Evolutionary conservation across 106 monocot genomes (phyloP).

Genomic region (Gastrodia elata): DNA sequence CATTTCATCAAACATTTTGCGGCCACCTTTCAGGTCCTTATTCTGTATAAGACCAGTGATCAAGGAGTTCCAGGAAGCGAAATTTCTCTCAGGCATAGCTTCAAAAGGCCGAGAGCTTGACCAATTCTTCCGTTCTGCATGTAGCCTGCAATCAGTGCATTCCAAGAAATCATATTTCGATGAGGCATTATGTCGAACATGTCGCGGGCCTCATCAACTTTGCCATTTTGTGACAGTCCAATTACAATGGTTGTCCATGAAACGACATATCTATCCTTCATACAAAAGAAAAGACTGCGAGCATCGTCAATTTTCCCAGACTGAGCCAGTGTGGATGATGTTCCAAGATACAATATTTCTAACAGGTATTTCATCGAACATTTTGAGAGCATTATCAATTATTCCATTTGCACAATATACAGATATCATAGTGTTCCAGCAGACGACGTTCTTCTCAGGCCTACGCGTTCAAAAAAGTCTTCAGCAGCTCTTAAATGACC

Average conservation of each 20-base stretch:
- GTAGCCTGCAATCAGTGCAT: conserved; percentile 54
- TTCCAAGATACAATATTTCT: conserved; percentile 52
- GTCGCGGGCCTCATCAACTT: conserved; percentile 25
- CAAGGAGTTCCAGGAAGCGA: conserved; percentile 63
- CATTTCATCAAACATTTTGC: conserved; percentile 37
- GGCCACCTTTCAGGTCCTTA: conserved; percentile 19
- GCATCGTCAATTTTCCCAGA: conserved; percentile 24
- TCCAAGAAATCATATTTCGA: conserved; percentile 52
- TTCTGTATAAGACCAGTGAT: conserved; percentile 57
- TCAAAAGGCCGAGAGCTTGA: conserved; percentile 33
- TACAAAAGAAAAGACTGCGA: conserved; percentile 15
- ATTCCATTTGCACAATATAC: conserved; percentile 21
- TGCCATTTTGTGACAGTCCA: conserved; percentile 32
- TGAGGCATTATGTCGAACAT: conserved; percentile 46
- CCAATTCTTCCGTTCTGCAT: conserved; percentile 36
- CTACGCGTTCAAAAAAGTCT: conserved; percentile 31
- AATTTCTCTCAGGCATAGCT: conserved; percentile 44
- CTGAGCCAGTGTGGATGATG: conserved; percentile 32
- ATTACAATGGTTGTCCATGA: conserved; percentile 52
- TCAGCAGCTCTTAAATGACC: conserved; percentile 31
- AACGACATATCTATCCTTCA: conserved; percentile 41
- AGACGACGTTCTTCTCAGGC: conserved; percentile 50
- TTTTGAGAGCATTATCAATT: conserved; percentile 13
- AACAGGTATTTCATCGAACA: conserved; percentile 39
- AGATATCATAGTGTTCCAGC: conserved; percentile 49